Evolutionary conservation across 306 rosid species (phyloP), one percentile per base, ranked within the genome.

Genomic region (Prunus mongolica): DNA sequence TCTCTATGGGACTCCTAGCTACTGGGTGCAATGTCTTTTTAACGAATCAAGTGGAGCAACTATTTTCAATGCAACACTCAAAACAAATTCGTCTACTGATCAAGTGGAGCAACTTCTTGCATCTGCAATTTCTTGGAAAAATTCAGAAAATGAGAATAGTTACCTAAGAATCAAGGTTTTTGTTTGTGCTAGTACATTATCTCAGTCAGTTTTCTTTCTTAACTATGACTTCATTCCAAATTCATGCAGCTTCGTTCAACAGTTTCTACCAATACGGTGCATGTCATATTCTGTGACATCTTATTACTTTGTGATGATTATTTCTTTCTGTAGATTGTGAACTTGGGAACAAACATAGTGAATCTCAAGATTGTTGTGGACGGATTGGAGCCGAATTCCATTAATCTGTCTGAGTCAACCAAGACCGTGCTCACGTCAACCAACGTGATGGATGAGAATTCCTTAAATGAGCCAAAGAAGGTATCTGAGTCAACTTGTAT

Each of bases 1-100:
- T 69, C 60, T 24, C 65, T 94, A 90, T 52, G 98, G 92, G 84
- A 94, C 97, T 80, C 98, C 98, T 75, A 94, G 98, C 86, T 91
- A 92, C 71, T 94, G 96, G 97, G 81, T 94, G 84, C 98, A 92
- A 67, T 32, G 47, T 54, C 84, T 94, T 79, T 94, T 94, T 69
- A 5, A 74, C 0, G 90, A 84, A 82, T 89, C 98, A 57, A 94
- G 96, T 72, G 98, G 96, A 75, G 97, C 97, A 71, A 90, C 88
- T 38, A 82, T 90, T 80, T 91, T 87, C 71, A 76, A 84, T 49
- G 9, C 97, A 54, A 84, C 86, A 58, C 87, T 94, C 41, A 78
- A 84, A 71, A 41, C 85, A 5, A 69, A 80, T 72, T 54, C 84
- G 45, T 75, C 80, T 70, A 0, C 32, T 64, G 52, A 94, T 80